Evolutionary conservation across 345 rosid species (phyloP).

Genomic region (Trapa bicornis): DNA sequence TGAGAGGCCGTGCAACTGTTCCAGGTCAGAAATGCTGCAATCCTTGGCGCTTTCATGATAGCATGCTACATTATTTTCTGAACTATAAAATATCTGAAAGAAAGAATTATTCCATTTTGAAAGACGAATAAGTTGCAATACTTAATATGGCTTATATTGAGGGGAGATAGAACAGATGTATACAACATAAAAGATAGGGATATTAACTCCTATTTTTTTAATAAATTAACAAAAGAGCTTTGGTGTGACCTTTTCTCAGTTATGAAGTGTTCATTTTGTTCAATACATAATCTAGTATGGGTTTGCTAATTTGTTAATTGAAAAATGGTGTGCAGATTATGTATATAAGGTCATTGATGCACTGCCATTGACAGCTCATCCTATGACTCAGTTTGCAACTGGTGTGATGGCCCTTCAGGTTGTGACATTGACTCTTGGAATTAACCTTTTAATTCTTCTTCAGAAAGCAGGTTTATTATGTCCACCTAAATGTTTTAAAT

Average conservation of each 20-base stretch:
- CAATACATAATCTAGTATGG: constrained; percentile 5
- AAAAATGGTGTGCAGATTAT: constrained; percentile 44
- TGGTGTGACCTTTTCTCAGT: neutral
- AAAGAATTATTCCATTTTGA: neutral
- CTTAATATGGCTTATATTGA: neutral
- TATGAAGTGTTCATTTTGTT: neutral
- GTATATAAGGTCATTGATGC: constrained; percentile 88
- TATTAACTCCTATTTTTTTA: too few relatives aligned
- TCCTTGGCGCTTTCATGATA: neutral
- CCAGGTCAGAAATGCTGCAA: constrained; percentile 45
- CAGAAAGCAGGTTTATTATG: neutral
- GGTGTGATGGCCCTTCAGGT: constrained; percentile 99
- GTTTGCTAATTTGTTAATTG: neutral
- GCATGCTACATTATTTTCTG: neutral
- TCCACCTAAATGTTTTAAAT: neutral
- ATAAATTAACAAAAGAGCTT: too few relatives aligned
- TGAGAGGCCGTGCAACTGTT: constrained; percentile 65
- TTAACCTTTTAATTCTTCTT: neutral
- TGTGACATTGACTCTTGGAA: constrained; percentile 10
- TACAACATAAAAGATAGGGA: neutral
- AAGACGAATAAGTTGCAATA: neutral
- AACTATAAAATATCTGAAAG: neutral
- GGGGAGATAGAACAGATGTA: neutral
- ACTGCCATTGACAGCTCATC: constrained; percentile 80
- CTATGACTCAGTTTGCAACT: constrained; percentile 94